A percentile compares a stretch with the other conserved stretches of the same genome.
Conservation (phyloP, 1,139 yeast species). For the Debaryomyces sp. region DNA sequence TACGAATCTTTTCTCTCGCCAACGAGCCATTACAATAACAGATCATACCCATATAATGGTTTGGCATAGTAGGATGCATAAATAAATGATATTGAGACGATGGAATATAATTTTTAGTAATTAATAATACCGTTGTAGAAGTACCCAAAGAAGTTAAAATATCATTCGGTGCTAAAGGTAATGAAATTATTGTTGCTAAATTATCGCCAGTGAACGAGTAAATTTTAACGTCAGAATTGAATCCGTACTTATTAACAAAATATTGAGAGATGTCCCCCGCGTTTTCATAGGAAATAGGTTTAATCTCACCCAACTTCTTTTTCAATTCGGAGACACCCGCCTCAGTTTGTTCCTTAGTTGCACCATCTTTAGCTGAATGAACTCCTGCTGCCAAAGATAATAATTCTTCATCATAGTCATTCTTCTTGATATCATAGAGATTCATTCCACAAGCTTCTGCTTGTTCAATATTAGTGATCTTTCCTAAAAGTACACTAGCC, state of each 20-base stretch:
- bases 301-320: slow-evolving; percentile 53
- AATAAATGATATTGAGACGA: slow-evolving; percentile 84
- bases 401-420: slow-evolving; percentile 56
- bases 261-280: slow-evolving; percentile 57
- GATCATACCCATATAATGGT: slow-evolving; percentile 90
- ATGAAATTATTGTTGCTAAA: slow-evolving; percentile 81
- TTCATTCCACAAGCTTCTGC: slow-evolving; percentile 95
- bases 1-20: slow-evolving; percentile 78
- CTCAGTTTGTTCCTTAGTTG: slow-evolving; percentile 22
- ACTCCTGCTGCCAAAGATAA: slow-evolving; percentile 54
- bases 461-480: slow-evolving; percentile 67
- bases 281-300: slow-evolving; percentile 45
- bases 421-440: slow-evolving; percentile 64
- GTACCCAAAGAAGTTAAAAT: slow-evolving; percentile 85
- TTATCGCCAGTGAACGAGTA: slow-evolving; percentile 88
- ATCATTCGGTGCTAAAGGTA: slow-evolving; percentile 78
- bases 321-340: slow-evolving; percentile 42
- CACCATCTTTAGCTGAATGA: slow-evolving; percentile 40
- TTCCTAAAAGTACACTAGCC: slow-evolving; percentile 70
- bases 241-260: slow-evolving; percentile 66
- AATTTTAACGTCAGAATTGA: slow-evolving; percentile 53
- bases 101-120: slow-evolving; percentile 78
- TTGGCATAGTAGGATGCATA: slow-evolving; percentile 79
- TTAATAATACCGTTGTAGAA: slow-evolving; percentile 80
- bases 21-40: slow-evolving; percentile 92